These are phyloP conservation scores for Fusarium setosum DNA, from an alignment of 2,329 filamentous ascomycete species.

Conservation along the genomic window DNA sequence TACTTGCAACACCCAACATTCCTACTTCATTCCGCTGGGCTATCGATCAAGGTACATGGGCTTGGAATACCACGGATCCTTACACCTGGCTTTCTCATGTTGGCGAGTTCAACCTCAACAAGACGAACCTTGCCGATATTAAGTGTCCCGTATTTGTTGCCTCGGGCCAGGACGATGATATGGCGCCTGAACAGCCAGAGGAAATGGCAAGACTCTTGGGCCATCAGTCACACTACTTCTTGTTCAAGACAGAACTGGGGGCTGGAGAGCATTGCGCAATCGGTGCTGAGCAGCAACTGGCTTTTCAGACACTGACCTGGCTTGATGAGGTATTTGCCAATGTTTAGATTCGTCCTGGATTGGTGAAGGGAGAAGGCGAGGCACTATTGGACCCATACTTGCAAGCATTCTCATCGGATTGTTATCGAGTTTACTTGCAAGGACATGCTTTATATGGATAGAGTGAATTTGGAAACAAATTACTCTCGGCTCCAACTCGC, in stretches of 20 bases:
- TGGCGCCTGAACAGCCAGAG: slow-evolving; percentile 16
- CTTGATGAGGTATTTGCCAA: slow-evolving; percentile 10
- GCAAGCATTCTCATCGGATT: too few species aligned
- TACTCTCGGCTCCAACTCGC: too few species aligned
- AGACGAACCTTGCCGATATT: slow-evolving; percentile 2
- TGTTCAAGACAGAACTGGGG: slow-evolving; percentile 19
- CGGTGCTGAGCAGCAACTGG: slow-evolving; percentile 19
- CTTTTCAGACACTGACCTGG: slow-evolving; percentile 12
- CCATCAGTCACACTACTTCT: slow-evolving; percentile 1
- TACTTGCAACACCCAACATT: not conserved
- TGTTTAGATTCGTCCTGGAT: not conserved
- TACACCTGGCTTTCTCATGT: slow-evolving; percentile 9
- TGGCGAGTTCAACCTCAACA: slow-evolving; percentile 14
- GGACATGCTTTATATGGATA: too few species aligned
- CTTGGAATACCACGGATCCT: slow-evolving; percentile 16
- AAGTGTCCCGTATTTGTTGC: slow-evolving; percentile 14
- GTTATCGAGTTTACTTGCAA: too few species aligned
- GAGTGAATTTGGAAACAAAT: too few species aligned
- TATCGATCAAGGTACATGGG: slow-evolving; percentile 13
- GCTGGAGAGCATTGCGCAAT: slow-evolving; percentile 22
- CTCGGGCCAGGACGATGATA: slow-evolving; percentile 8
- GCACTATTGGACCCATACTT: too few species aligned
- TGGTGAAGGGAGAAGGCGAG: too few species aligned
- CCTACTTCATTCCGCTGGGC: slow-evolving; percentile 14
- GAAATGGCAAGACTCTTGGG: slow-evolving; percentile 16